Evolutionary conservation across 768 basidiomycete genomes (phyloP).

Genomic region (Tephrocybe sp.): DNA sequence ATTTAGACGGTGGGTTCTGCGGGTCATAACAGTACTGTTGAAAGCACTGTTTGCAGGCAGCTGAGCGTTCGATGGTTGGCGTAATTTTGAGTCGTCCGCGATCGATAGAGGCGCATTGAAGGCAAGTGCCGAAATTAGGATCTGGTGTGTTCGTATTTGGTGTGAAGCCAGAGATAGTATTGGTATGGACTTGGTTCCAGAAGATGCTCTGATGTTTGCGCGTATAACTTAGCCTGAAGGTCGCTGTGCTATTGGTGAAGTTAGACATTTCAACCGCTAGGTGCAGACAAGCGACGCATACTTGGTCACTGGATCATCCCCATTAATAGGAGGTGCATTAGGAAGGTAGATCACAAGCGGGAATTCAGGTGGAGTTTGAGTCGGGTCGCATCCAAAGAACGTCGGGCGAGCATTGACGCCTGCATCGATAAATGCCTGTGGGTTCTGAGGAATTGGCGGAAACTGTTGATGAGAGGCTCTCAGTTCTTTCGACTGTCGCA

Average conservation of each 20-base stretch:
- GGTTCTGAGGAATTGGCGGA: slow-evolving; percentile 59
- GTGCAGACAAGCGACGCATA: slow-evolving; percentile 24
- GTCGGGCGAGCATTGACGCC: slow-evolving; percentile 70
- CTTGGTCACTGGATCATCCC: slow-evolving; percentile 66
- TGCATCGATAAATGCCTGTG: slow-evolving; percentile 51
- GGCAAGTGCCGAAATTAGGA: slow-evolving; percentile 61
- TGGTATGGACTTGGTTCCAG: slow-evolving; percentile 59
- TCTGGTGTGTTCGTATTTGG: slow-evolving; percentile 62
- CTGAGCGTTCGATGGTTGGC: slow-evolving; percentile 37
- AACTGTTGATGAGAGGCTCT: slow-evolving; percentile 56
- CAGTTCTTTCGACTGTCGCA: slow-evolving; percentile 44
- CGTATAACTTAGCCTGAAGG: slow-evolving; percentile 64
- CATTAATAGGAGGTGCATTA: slow-evolving; percentile 69
- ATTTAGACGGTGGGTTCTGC: slow-evolving; percentile 38
- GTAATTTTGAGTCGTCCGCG: slow-evolving; percentile 44
- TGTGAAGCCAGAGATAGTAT: slow-evolving; percentile 58
- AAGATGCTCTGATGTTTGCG: slow-evolving; percentile 52
- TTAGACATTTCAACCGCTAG: background rate
- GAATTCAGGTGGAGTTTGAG: slow-evolving; percentile 47
- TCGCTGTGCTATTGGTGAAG: slow-evolving; percentile 42
- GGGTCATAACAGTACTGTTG: slow-evolving; percentile 57
- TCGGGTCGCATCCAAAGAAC: slow-evolving; percentile 78
- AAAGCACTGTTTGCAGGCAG: slow-evolving; percentile 45
- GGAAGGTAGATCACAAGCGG: slow-evolving; percentile 78
- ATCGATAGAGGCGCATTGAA: slow-evolving; percentile 65